phyloP scores from a whole-genome alignment of 495 filamentous ascomycete species.

The Penicillium argentinense region DNA sequence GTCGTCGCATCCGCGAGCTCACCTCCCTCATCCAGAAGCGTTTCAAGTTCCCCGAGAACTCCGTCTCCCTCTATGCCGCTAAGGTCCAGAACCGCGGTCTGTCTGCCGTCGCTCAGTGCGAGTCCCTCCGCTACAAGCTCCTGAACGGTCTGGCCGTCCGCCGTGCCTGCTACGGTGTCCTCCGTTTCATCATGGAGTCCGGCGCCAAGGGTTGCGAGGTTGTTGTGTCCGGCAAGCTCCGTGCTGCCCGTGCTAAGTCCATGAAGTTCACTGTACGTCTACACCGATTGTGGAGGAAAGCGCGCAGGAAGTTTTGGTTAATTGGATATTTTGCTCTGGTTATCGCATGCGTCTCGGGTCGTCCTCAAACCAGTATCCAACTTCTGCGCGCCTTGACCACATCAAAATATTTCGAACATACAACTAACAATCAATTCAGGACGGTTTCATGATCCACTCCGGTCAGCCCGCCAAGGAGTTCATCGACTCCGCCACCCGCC shows the following conservation, averaged over 20 bases:
- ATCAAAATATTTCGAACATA: neutral
- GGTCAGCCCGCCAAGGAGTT: conserved; percentile 99
- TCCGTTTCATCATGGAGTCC: conserved; percentile 99
- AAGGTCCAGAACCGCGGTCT: conserved; percentile 99
- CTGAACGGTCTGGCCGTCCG: conserved; percentile 98
- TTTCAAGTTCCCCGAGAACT: conserved; percentile 99
- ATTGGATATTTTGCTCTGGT: too few species aligned
- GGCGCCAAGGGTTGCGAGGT: conserved; percentile 99
- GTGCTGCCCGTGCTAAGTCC: conserved; percentile 97
- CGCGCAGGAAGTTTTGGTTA: too few species aligned
- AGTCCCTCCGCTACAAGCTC: conserved; percentile 99
- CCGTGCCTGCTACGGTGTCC: conserved; percentile 98
- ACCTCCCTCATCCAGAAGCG: conserved; percentile 99
- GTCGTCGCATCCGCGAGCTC: conserved; percentile 98
- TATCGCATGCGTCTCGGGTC: too few species aligned
- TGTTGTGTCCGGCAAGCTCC: conserved; percentile 97
- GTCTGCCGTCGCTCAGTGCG: conserved; percentile 98
- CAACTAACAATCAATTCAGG: conserved; percentile 48
- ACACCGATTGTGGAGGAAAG: conserved; percentile 5
- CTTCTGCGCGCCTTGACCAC: neutral
- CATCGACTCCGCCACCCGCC: conserved; percentile 95
- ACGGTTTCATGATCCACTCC: conserved; percentile 99
- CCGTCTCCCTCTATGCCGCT: conserved; percentile 97
- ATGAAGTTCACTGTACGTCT: conserved; percentile 97
- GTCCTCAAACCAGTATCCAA: too few species aligned